phyloP scores from a whole-genome alignment of 192 early-diverging fungal genomes.

The Coemansia sp. region DNA sequence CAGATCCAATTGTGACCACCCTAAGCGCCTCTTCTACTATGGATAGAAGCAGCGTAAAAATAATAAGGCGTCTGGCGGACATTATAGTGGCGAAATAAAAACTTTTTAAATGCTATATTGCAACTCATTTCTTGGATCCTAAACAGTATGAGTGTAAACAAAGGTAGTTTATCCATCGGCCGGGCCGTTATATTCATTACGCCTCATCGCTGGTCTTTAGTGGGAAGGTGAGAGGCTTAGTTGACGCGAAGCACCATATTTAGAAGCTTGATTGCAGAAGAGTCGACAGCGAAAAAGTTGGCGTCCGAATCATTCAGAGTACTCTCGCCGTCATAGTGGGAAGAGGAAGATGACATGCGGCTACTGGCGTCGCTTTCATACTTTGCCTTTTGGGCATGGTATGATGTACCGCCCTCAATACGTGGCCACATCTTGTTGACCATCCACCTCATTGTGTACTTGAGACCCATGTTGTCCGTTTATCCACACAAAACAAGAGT shows the following conservation, averaged over 20 bases:
- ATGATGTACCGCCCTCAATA: slow-evolving; percentile 40
- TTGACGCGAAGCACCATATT: slow-evolving; percentile 51
- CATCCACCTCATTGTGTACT: slow-evolving; percentile 55
- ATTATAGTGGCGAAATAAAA: not conserved
- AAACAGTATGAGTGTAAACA: not conserved
- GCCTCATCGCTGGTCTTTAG: not conserved
- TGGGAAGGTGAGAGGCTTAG: slow-evolving; percentile 10
- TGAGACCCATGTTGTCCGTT: slow-evolving; percentile 34
- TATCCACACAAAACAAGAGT: not conserved
- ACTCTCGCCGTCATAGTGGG: slow-evolving; percentile 36
- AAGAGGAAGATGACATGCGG: slow-evolving; percentile 37
- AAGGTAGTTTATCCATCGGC: not conserved
- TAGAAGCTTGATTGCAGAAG: slow-evolving; percentile 45
- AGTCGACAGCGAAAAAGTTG: slow-evolving; percentile 42
- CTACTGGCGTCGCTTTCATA: slow-evolving; percentile 27
- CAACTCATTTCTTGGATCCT: not conserved
- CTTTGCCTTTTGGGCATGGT: slow-evolving; percentile 35
- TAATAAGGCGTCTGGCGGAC: not conserved
- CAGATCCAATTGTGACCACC: not conserved
- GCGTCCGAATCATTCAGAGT: slow-evolving; percentile 32
- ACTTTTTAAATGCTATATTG: not conserved
- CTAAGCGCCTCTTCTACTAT: not conserved
- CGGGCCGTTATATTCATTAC: not conserved
- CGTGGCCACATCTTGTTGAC: slow-evolving; percentile 55
- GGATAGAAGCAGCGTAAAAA: not conserved